Base-by-base conservation (phyloP, 331 rosid species). In the Quercus lobata region DNA sequence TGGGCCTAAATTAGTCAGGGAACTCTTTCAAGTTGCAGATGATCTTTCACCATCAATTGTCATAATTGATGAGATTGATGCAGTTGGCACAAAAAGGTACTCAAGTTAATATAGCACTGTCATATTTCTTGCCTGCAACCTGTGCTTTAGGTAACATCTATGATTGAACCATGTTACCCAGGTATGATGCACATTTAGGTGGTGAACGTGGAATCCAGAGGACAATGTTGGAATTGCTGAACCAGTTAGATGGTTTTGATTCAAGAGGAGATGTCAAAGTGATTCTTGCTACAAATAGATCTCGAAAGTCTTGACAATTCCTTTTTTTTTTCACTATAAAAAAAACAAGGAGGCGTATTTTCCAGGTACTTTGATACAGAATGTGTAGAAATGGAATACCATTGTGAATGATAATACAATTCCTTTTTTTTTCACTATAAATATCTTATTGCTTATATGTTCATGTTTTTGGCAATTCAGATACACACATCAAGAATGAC, bases 191-290 rank as follows among this genome's bases (percentile, higher is more conserved):
- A 16, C 92, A 84, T 65, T 89, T 90, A 0, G 90, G 92, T 60
- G 92, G 90, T 63, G 92, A 89, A 73, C 87, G 90, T 24, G 92
- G 86, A 72, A 89, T 89, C 35, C 92, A 89, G 49, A 80, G 92
- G 79, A 89, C 92, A 24, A 89, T 89, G 92, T 78, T 89, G 87
- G 92, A 89, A 60, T 62, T 89, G 25, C 74, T 89, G 69, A 89
- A 89, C 83, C 92, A 89, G 63, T 82, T 89, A 37, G 92, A 89
- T 56, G 92, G 90, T 35, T 89, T 89, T 76, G 92, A 89, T 76
- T 89, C 92, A 6, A 89, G 92, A 73, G 90, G 90, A 82, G 92
- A 89, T 80, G 92, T 89, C 6, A 89, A 89, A 80, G 92, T 89
- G 69, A 89, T 89, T 62, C 85, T 89, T 37, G 92, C 92, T 68